phyloP scores from a whole-genome alignment of 202 grass and related monocot genomes.

The Schoenoplectus triqueter region DNA sequence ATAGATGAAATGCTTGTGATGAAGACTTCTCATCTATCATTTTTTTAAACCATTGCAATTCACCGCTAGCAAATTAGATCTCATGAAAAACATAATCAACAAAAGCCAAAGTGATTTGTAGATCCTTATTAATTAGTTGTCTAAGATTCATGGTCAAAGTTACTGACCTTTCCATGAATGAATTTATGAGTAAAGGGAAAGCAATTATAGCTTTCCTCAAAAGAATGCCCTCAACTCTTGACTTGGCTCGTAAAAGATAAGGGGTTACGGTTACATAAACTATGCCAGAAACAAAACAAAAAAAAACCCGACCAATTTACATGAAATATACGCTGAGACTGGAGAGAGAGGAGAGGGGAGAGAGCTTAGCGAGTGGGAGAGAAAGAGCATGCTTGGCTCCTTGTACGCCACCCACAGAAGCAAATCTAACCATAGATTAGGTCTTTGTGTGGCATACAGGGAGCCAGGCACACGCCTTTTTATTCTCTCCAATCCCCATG shows the following conservation, averaged over 20 bases:
- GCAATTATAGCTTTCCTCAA: background rate
- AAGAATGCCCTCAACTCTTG: background rate
- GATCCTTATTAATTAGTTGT: background rate
- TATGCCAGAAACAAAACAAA: background rate
- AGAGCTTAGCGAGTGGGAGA: slow-evolving; percentile 19
- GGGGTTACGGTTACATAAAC: no score
- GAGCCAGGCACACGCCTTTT: slow-evolving; percentile 90
- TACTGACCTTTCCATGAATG: background rate
- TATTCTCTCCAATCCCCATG: slow-evolving; percentile 37
- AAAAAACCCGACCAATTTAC: background rate
- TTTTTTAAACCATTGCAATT: background rate
- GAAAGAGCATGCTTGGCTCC: slow-evolving; percentile 90
- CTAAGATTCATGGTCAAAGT: background rate
- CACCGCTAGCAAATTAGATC: background rate
- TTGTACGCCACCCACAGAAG: slow-evolving; percentile 98
- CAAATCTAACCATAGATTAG: slow-evolving; percentile 71
- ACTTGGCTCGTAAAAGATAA: background rate
- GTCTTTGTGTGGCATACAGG: slow-evolving; percentile 98
- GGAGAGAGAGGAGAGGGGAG: background rate
- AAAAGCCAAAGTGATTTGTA: background rate
- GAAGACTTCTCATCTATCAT: background rate
- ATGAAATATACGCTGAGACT: slow-evolving; percentile 28
- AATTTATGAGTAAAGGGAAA: background rate
- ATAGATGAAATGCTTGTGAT: background rate
- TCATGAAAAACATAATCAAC: background rate